Base-by-base conservation (phyloP, 768 basidiomycete genomes). In the Ramaria sp. region DNA sequence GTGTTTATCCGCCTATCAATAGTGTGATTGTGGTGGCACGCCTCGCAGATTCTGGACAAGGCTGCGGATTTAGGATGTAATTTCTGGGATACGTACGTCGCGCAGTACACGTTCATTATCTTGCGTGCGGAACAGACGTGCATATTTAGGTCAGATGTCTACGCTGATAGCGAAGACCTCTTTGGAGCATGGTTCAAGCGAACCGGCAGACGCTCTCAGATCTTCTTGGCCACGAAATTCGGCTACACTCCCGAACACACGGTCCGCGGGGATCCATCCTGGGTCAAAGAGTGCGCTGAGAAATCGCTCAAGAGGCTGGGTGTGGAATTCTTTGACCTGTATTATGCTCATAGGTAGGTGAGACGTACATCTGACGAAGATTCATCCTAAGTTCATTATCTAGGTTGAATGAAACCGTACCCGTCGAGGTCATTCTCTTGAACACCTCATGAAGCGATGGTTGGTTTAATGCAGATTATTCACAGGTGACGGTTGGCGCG, bases 151-250 rank as follows among this genome's bases (percentile, higher is more conserved):
- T 7, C 77, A 1, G 69, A 78, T 60, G 59, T 76, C 0, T 80
- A 80, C 59, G 71, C 68, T 6, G 72, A 77, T 51, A 72, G 68
- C 24, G 75, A 75, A 63, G 74, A 72, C 0, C 53, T 76, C 0
- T 59, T 78, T 34, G 75, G 76, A 1, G 75, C 75, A 66, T 78
- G 75, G 73, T 78, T 82, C 65, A 72, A 75, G 59, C 68, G 70
- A 15, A 78, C 75, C 10, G 80, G 79, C 10, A 78, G 77, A 53
- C 70, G 78, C 24, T 60, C 69, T n/a, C 69, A 78, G 12, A 78
- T 81, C 19, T 85, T 84, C 68, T 72, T 86, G 19, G 81, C 82
- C 1, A 83, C 82, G 20, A 85, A 86, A 65, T 79, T 78, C 47
- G 78, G 78, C 17, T 41, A 22, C 15, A 53, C 62, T 4, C 12